Conservation (phyloP, 202 grass and related monocot genomes). For the Schoenoplectus triqueter region DNA sequence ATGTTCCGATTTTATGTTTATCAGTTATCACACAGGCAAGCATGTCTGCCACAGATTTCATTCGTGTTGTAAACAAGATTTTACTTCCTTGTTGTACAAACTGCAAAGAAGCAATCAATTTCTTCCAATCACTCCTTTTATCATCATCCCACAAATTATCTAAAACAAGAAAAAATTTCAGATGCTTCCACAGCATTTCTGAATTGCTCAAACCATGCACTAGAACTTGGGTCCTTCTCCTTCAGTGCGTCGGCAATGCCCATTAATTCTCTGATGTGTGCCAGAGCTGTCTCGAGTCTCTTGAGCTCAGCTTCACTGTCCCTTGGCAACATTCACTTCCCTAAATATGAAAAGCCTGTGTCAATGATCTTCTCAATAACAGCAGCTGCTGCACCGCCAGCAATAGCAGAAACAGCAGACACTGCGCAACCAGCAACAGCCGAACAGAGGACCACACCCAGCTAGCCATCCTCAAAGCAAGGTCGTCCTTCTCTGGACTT, state of each 20-base stretch:
- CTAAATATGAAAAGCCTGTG: not conserved
- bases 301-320: too few species aligned
- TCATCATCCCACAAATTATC: conserved; percentile 29
- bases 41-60: not conserved
- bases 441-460: too few species aligned
- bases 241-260: not conserved
- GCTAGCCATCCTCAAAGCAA: too few species aligned
- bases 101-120: not conserved
- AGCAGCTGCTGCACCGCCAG: not conserved
- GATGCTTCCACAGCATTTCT: not conserved
- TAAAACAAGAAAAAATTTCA: conserved; percentile 6
- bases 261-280: not conserved
- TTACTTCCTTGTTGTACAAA: conserved; percentile 36
- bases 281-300: not conserved
- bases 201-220: not conserved
- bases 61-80: conserved; percentile 37
- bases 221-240: not conserved
- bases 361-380: not conserved
- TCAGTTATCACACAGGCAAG: too few species aligned
- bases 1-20: too few species aligned
- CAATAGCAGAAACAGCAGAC: not conserved
- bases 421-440: too few species aligned
- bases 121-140: not conserved
- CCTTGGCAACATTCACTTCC: too few species aligned
- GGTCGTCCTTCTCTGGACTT: too few species aligned